phyloP scores from a whole-genome alignment of 805 yeast species.

The Wickerhamiella brachini region DNA sequence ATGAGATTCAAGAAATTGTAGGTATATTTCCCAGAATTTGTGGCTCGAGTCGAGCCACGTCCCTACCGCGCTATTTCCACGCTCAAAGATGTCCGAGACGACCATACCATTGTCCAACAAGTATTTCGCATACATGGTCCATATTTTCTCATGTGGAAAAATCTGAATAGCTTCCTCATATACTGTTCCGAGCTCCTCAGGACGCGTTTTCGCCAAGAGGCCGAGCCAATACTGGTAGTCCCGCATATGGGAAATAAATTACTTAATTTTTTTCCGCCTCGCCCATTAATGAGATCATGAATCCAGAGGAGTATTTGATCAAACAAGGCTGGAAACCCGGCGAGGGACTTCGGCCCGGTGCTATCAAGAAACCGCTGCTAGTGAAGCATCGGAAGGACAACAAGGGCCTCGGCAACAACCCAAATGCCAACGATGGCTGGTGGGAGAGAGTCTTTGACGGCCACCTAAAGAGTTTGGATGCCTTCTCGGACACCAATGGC shows the following conservation, averaged over 20 bases:
- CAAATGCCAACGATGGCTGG: slow-evolving; percentile 77
- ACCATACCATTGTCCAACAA: neutral
- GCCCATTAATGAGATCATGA: slow-evolving; percentile 33
- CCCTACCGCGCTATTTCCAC: neutral
- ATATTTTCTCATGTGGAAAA: neutral
- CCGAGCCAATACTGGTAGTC: neutral
- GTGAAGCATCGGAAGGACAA: slow-evolving; percentile 84
- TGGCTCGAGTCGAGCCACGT: neutral
- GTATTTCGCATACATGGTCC: neutral
- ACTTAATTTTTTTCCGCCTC: neutral
- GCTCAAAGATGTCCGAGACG: neutral
- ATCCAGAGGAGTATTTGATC: slow-evolving; percentile 56
- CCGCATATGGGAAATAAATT: neutral
- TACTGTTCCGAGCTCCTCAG: neutral
- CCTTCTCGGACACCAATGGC: slow-evolving; percentile 23
- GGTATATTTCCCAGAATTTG: neutral
- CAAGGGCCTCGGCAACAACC: slow-evolving; percentile 75
- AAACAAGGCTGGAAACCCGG: slow-evolving; percentile 91
- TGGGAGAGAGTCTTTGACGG: slow-evolving; percentile 96
- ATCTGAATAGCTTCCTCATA: neutral
- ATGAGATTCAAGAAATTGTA: neutral
- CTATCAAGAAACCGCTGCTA: slow-evolving; percentile 69
- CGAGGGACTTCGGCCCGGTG: slow-evolving; percentile 66
- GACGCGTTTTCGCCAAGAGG: neutral
- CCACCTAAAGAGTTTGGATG: slow-evolving; percentile 66